Evolutionary conservation across 345 rosid species (phyloP), one percentile per base, ranked within the genome.

Genomic region (Ceriops zippeliana): DNA sequence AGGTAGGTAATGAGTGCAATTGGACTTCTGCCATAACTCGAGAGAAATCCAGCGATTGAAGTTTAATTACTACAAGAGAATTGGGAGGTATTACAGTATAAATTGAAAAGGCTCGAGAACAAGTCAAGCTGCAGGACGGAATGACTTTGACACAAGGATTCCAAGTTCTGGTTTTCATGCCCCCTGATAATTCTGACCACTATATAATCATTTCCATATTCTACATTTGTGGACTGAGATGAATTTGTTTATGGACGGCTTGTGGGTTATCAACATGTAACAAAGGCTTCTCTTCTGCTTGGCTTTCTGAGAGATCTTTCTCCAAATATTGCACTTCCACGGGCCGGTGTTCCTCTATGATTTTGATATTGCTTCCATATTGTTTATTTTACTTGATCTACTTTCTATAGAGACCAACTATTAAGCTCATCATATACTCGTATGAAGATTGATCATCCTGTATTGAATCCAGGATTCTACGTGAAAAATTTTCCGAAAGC

Each of bases 241-340:
- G 6, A 61, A 16, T n/a, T 42, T 62, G 20, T 62, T 20, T 28
- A 27, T 70, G 74, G 56, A 54, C 46, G 68, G 74, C 28, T 63
- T 62, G 57, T 35, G 5, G 63, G 31, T 3, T 20, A 20, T 42
- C 49, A 13, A 42, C 49, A 42, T 42, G 49, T 42, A 42, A 42
- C 15, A 17, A 35, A 35, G 26, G 52, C 24, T 52, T 37, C 35
- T 35, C 52, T 26, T 31, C 26, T 8, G 7, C 37, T 35, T 61
- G 67, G 62, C 38, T 52, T n/a, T 11, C 26, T 38, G n/a, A 7
- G 51, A 24, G 17, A 34, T 6, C 15, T 24, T 42, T 15, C 30
- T 13, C 11, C 66, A 13, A 24, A 1, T 17, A 35, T 42, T 24
- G 66, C 54, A 63, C 19, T 19, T 42, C 9, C 31, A 34, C 7